Evolutionary conservation across 345 rosid genomes (phyloP).

Genomic region (Psidium guajava): DNA sequence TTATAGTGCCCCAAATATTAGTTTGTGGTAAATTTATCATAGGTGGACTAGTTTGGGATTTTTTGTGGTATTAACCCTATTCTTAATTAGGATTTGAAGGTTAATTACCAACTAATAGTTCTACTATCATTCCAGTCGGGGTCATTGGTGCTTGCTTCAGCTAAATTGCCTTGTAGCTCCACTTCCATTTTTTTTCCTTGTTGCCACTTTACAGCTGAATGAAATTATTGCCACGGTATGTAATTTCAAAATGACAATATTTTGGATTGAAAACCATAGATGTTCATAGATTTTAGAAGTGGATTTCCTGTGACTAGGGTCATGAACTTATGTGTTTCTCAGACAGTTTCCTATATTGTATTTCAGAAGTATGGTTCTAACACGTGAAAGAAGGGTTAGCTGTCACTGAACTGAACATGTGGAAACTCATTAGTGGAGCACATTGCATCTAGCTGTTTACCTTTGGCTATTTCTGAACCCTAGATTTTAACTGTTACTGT

Average conservation of each 20-base stretch:
- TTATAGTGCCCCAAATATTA: no score
- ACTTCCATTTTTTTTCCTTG: neutral
- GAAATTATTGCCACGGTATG: neutral
- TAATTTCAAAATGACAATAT: neutral
- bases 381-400: neutral
- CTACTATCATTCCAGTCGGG: neutral
- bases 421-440: neutral
- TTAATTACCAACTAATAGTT: neutral
- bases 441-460: neutral
- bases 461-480: neutral
- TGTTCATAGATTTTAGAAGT: neutral
- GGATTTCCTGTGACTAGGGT: neutral
- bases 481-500: neutral
- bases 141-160: neutral
- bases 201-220: neutral
- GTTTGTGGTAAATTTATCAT: no score
- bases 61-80: no score
- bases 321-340: neutral
- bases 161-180: neutral
- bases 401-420: neutral
- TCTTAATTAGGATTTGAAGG: neutral
- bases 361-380: neutral
- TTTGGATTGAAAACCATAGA: neutral
- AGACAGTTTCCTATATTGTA: neutral
- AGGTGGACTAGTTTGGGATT: no score